Conservation (phyloP, 2,329 filamentous ascomycete species). For the Diaporthe humulicola region DNA sequence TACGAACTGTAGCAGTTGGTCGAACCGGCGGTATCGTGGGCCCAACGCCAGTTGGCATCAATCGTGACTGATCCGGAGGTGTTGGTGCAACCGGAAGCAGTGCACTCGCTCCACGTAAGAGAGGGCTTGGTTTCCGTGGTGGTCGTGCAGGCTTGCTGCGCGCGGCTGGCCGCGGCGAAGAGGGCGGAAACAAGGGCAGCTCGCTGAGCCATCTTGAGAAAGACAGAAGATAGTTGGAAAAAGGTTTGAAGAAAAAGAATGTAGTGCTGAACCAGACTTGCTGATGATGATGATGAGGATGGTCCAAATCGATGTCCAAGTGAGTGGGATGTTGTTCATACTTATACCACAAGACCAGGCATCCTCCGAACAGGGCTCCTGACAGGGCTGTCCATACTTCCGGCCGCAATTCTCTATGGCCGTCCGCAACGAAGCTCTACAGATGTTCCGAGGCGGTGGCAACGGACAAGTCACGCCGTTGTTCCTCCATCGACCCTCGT, state of each 20-base stretch:
- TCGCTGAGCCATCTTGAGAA: slow-evolving; percentile 40
- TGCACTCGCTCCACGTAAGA: slow-evolving; percentile 67
- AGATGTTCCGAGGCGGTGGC: background rate
- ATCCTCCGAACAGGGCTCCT: no score
- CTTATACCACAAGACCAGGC: slow-evolving; percentile 32
- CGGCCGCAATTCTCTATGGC: background rate
- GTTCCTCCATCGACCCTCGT: slow-evolving; percentile 13
- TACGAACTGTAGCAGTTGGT: slow-evolving; percentile 73
- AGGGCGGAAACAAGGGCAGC: slow-evolving; percentile 52
- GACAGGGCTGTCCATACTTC: background rate
- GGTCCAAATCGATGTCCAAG: background rate
- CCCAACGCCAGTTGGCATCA: slow-evolving; percentile 74
- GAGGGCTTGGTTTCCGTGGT: slow-evolving; percentile 65
- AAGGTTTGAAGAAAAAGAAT: slow-evolving; percentile 27
- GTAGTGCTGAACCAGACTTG: slow-evolving; percentile 36
- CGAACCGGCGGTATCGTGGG: slow-evolving; percentile 59
- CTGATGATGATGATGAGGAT: slow-evolving; percentile 31
- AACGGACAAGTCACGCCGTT: slow-evolving; percentile 8
- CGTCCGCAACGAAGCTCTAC: background rate
- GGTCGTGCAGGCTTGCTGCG: slow-evolving; percentile 65
- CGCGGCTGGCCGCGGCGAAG: slow-evolving; percentile 54
- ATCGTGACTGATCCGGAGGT: slow-evolving; percentile 66
- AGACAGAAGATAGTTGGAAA: slow-evolving; percentile 37
- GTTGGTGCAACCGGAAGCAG: slow-evolving; percentile 62
- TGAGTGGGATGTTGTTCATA: slow-evolving; percentile 19